These are phyloP conservation scores for Diplodia sapinea DNA, from an alignment of 2,329 filamentous ascomycete genomes.

Conservation along the genomic window DNA sequence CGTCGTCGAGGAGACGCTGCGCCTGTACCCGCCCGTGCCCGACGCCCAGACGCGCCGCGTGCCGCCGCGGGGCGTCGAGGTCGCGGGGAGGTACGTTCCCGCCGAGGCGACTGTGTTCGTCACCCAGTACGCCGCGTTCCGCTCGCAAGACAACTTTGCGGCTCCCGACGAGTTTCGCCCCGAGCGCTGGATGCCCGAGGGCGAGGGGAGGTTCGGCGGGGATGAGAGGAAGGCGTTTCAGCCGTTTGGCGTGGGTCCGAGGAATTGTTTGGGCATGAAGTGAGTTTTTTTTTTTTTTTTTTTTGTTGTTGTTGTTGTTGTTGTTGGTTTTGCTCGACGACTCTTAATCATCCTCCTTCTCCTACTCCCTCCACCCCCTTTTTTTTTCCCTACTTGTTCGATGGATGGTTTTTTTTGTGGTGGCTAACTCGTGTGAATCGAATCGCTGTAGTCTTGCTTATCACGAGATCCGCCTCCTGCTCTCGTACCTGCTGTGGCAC, in stretches of 20 bases:
- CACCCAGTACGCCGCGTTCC: conserved; percentile 38
- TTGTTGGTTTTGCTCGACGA: too few species aligned
- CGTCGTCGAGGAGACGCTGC: conserved; percentile 51
- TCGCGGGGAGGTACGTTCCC: conserved; percentile 34
- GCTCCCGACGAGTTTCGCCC: conserved; percentile 40
- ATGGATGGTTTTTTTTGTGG: too few species aligned
- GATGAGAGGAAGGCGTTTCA: conserved; percentile 38
- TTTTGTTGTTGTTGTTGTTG: too few species aligned
- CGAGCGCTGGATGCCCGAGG: conserved; percentile 43
- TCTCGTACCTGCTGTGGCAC: conserved; percentile 36
- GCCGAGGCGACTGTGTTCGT: conserved; percentile 35
- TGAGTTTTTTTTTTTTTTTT: neutral
- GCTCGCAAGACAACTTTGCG: conserved; percentile 38
- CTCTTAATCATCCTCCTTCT: too few species aligned
- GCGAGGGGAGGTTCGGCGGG: conserved; percentile 34
- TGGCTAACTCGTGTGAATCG: neutral
- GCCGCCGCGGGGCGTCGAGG: conserved; percentile 38
- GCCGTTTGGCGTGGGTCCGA: conserved; percentile 40
- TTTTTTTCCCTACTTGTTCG: too few species aligned
- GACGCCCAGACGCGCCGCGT: conserved; percentile 40
- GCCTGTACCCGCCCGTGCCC: conserved; percentile 53
- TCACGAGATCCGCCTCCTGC: conserved; percentile 44
- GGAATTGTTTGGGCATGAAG: conserved; percentile 46
- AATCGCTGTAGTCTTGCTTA: conserved; percentile 38
- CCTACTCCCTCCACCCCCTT: too few species aligned